A percentile compares a stretch with the other conserved stretches of the same genome.
Evolutionary conservation across 805 yeast genomes (phyloP).

Genomic region (Candida suzukii): DNA sequence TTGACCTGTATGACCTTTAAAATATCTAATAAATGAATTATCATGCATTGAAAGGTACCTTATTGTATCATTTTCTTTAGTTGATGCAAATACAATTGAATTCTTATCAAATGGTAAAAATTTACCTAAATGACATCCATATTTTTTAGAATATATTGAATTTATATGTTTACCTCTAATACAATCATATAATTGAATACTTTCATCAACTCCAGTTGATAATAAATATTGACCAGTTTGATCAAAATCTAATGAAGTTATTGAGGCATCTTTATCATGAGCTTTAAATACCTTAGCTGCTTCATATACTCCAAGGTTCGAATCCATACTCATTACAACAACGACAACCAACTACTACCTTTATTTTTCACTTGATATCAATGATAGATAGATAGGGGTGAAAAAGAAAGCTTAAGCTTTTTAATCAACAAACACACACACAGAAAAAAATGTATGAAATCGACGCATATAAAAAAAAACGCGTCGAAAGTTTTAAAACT

Average conservation of each 20-base stretch:
- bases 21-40: slow-evolving; percentile 77
- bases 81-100: slow-evolving; percentile 72
- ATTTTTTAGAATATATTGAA: slow-evolving; percentile 76
- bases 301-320: background rate
- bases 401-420: too few relatives aligned
- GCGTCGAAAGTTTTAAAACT: too few relatives aligned
- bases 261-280: slow-evolving; percentile 8
- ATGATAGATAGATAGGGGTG: too few relatives aligned
- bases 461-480: too few relatives aligned
- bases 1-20: slow-evolving; percentile 75
- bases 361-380: too few relatives aligned
- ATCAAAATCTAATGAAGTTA: slow-evolving; percentile 72
- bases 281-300: background rate
- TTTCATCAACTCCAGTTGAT: slow-evolving; percentile 73
- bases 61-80: slow-evolving; percentile 64
- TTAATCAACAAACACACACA: too few relatives aligned
- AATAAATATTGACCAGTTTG: slow-evolving; percentile 74
- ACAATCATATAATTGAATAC: slow-evolving; percentile 76
- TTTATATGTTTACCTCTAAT: slow-evolving; percentile 60
- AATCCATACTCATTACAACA: too few relatives aligned
- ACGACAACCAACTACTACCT: too few relatives aligned
- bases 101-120: slow-evolving; percentile 71
- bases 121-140: slow-evolving; percentile 82
- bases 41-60: slow-evolving; percentile 72
- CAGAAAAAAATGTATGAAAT: too few relatives aligned